Evolutionary conservation across 352 stramenopile species (phyloP).

Genomic region (Peronospora belbahrii): DNA sequence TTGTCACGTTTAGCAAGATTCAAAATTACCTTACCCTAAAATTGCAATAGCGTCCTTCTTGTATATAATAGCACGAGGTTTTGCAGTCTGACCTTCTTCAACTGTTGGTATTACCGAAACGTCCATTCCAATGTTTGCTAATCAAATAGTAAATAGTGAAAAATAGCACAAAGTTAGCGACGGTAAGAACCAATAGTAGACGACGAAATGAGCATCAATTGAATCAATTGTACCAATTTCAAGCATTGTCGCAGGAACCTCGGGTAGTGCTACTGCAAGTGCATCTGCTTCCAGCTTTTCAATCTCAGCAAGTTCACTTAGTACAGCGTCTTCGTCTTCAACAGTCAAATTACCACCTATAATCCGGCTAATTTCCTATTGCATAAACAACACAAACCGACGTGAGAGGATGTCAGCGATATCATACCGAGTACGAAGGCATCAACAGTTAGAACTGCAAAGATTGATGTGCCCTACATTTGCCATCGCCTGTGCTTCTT

Average conservation of each 20-base stretch:
- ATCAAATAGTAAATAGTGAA: background rate
- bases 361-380: conserved; percentile 81
- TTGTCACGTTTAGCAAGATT: too few species aligned
- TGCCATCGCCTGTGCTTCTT: conserved; percentile 72
- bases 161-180: background rate
- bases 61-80: conserved; percentile 8
- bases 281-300: conserved; percentile 57
- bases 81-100: conserved; percentile 7
- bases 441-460: background rate
- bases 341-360: conserved; percentile 69
- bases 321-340: conserved; percentile 80
- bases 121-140: conserved; percentile 13
- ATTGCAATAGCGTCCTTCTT: conserved; percentile 30
- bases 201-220: too few species aligned
- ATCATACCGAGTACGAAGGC: background rate
- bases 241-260: conserved; percentile 38
- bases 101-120: conserved; percentile 6
- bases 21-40: conserved; percentile 30
- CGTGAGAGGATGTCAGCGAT: too few species aligned
- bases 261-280: conserved; percentile 49
- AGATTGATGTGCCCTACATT: conserved; percentile 35
- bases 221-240: conserved; percentile 29
- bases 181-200: too few species aligned
- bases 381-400: too few species aligned
- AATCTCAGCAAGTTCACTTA: conserved; percentile 80